phyloP scores from a whole-genome alignment of 208 protist genomes.

The Balamuthia mandrillaris region DNA sequence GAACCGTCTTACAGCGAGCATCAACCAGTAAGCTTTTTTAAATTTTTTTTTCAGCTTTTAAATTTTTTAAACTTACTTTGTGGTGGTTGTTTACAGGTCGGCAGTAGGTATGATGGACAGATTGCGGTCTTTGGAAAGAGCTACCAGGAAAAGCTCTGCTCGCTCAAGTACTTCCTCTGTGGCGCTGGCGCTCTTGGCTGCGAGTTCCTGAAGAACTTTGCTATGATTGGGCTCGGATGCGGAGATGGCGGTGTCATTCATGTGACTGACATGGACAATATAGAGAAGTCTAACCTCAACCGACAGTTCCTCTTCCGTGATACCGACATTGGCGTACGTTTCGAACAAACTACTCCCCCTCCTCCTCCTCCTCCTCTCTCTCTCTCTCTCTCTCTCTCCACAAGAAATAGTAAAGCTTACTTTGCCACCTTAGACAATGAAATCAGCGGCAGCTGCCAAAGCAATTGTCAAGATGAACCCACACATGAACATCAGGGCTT shows the following conservation, averaged over 20 bases:
- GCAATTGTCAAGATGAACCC: slow-evolving; percentile 91
- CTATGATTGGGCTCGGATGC: slow-evolving; percentile 92
- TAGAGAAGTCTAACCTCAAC: slow-evolving; percentile 98
- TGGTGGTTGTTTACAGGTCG: background rate
- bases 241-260: slow-evolving; percentile 62
- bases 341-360: too few species aligned
- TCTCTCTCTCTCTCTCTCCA: too few species aligned
- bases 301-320: slow-evolving; percentile 98
- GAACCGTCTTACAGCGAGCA: slow-evolving; percentile 77
- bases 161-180: slow-evolving; percentile 79
- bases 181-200: slow-evolving; percentile 59
- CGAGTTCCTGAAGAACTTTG: slow-evolving; percentile 66
- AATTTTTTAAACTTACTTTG: too few species aligned
- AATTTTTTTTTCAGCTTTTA: too few species aligned
- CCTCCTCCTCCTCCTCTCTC: too few species aligned
- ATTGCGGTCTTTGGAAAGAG: slow-evolving; percentile 88
- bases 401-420: too few species aligned
- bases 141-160: slow-evolving; percentile 79
- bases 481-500: slow-evolving; percentile 70
- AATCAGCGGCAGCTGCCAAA: slow-evolving; percentile 88
- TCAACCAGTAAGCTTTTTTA: too few species aligned
- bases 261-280: slow-evolving; percentile 99
- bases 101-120: slow-evolving; percentile 89
- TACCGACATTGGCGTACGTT: slow-evolving; percentile 1
- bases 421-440: slow-evolving; percentile 79